Evolutionary conservation across 208 protist species (phyloP).

Genomic region (Leishmania gerbilli): DNA sequence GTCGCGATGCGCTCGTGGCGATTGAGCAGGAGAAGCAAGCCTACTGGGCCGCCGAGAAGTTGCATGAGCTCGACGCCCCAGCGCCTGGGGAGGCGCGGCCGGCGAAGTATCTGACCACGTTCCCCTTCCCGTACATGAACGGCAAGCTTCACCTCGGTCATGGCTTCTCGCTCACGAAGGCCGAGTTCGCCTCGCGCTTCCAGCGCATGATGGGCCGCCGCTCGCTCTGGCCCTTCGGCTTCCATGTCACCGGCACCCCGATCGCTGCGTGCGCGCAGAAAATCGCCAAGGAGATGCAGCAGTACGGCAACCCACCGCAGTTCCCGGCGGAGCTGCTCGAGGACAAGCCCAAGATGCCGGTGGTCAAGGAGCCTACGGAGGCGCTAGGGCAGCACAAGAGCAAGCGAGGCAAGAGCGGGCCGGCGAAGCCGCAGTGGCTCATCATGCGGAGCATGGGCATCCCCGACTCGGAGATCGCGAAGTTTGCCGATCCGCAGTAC

Average conservation of each 20-base stretch:
- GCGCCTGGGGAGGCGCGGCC: conserved; percentile 39
- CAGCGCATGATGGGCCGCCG: conserved; percentile 97
- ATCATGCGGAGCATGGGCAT: conserved; percentile 98
- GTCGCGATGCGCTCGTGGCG: conserved; percentile 71
- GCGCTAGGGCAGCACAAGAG: conserved; percentile 67
- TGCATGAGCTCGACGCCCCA: conserved; percentile 74
- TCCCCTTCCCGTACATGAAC: conserved; percentile 99
- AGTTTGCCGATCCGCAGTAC: conserved; percentile 97
- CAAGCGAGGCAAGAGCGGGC: conserved; percentile 92
- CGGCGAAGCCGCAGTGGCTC: conserved; percentile 96
- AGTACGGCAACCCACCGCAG: conserved; percentile 90
- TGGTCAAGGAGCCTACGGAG: conserved; percentile 6
- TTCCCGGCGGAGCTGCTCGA: conserved; percentile 70
- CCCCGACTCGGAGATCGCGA: conserved; percentile 95
- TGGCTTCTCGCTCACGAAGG: conserved; percentile 99
- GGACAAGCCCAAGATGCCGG: conserved; percentile 41
- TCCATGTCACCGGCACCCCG: conserved; percentile 99
- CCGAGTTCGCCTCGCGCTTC: conserved; percentile 98
- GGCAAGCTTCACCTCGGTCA: conserved; percentile 99
- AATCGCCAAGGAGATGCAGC: conserved; percentile 89
- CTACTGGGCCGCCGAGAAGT: conserved; percentile 60
- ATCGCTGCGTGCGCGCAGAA: conserved; percentile 99
- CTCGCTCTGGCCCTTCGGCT: conserved; percentile 99
- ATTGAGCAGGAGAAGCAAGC: conserved; percentile 75
- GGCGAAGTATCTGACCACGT: conserved; percentile 98